These are phyloP conservation scores for Dillenia turbinata DNA, from an alignment of 164 flowering plant genomes.

Conservation along the genomic window DNA sequence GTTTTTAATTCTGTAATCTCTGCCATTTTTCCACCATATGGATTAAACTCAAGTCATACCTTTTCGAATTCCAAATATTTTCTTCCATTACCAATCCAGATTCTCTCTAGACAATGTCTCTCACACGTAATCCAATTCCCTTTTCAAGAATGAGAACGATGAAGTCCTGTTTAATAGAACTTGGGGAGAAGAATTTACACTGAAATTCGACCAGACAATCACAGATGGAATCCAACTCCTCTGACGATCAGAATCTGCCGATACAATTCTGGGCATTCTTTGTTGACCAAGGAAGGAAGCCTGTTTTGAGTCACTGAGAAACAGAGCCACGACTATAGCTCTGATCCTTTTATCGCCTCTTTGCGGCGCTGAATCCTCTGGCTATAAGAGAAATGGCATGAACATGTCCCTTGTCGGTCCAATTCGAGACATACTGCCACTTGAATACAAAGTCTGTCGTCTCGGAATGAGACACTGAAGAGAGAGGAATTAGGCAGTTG, in stretches of 20 bases:
- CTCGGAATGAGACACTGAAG: too few species aligned
- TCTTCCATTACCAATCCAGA: slow-evolving; percentile 17
- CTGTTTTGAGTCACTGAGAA: slow-evolving; percentile 20
- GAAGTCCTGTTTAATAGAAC: slow-evolving; percentile 17
- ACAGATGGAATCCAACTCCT: slow-evolving; percentile 34
- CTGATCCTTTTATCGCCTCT: slow-evolving; percentile 14
- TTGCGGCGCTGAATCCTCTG: slow-evolving; percentile 1
- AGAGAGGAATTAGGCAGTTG: too few species aligned
- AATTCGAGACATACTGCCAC: slow-evolving; percentile 33
- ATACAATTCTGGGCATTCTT: slow-evolving; percentile 19
- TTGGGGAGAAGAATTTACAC: slow-evolving; percentile 10
- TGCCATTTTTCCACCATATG: slow-evolving; percentile 41
- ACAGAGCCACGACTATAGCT: slow-evolving; percentile 17
- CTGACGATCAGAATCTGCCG: too few species aligned
- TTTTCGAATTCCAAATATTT: slow-evolving; percentile 25
- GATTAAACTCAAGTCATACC: slow-evolving; percentile 25
- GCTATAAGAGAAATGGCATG: slow-evolving; percentile 26
- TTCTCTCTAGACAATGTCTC: slow-evolving; percentile 21
- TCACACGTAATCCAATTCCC: slow-evolving; percentile 41
- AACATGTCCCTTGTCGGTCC: slow-evolving; percentile 23
- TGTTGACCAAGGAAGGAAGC: slow-evolving; percentile 15
- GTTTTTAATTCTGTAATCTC: too few species aligned
- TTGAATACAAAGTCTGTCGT: too few species aligned
- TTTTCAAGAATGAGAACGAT: slow-evolving; percentile 16
- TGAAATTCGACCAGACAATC: slow-evolving; percentile 22